A percentile compares a stretch with the other conserved stretches of the same genome.
Evolutionary conservation across 768 basidiomycete genomes (phyloP).

Genomic region (Stropharia rugosoannulata): DNA sequence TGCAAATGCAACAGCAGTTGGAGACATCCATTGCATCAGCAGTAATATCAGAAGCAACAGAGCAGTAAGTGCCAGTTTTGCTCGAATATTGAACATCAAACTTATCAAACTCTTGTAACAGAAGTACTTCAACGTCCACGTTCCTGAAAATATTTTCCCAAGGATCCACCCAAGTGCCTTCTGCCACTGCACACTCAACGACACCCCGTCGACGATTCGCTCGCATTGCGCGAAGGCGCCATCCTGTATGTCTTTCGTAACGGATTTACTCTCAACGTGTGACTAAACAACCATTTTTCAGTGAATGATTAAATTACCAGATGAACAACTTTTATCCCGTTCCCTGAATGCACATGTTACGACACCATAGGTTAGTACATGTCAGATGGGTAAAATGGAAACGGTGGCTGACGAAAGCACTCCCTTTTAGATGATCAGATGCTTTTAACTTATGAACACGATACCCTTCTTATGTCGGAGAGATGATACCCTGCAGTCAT

Average conservation of each 20-base stretch:
- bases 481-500: constrained; percentile 8
- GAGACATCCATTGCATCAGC: background rate
- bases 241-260: constrained; percentile 16
- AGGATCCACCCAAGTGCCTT: background rate
- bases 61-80: background rate
- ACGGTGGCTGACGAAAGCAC: background rate
- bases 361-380: no score
- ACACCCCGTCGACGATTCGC: constrained; percentile 5
- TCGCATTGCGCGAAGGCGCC: constrained; percentile 16
- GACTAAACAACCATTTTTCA: background rate
- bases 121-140: background rate
- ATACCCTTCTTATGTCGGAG: constrained; percentile 4
- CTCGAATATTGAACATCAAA: background rate
- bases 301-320: background rate
- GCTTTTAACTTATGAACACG: constrained; percentile 2
- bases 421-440: constrained; percentile 1
- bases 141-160: background rate
- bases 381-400: no score
- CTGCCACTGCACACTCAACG: background rate
- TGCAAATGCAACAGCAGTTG: background rate
- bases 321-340: no score
- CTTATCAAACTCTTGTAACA: background rate
- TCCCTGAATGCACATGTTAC: no score
- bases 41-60: background rate
- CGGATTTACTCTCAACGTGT: background rate